phyloP scores from a whole-genome alignment of 73 alveolate genomes.

The Uronychia setigera region DNA sequence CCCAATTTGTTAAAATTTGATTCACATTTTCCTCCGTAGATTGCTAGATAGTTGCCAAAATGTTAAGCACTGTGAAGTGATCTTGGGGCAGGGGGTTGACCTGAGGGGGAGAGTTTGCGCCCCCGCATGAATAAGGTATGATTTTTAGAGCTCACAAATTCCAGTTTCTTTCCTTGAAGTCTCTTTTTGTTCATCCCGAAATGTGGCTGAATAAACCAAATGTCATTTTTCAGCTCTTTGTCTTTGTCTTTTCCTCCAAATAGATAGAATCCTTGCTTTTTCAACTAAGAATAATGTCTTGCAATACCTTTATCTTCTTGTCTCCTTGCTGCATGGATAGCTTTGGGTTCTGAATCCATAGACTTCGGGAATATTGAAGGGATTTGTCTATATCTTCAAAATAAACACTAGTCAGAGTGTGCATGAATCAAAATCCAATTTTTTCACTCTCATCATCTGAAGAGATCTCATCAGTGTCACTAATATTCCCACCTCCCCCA shows the following conservation, averaged over 20 bases:
- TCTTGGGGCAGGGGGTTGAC: conserved; percentile 7
- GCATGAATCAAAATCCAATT: neutral
- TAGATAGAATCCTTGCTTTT: conserved; percentile 6
- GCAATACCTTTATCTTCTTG: neutral
- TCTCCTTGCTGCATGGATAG: neutral
- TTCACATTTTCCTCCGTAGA: conserved; percentile 17
- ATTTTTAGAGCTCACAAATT: neutral
- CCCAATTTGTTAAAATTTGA: neutral
- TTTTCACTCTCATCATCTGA: neutral
- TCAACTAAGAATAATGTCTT: too few relatives aligned
- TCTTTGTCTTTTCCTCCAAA: conserved; percentile 17
- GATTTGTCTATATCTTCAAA: neutral
- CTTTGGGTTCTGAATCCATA: neutral
- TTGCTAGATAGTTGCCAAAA: neutral
- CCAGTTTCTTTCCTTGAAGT: neutral
- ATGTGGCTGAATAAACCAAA: neutral
- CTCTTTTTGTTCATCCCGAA: neutral
- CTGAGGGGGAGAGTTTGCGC: neutral
- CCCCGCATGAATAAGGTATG: neutral
- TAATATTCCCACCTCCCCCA: neutral
- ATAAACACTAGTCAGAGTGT: neutral
- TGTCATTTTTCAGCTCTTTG: neutral
- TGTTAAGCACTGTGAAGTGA: neutral
- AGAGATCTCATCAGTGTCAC: neutral
- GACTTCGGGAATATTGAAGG: neutral